Conservation (phyloP, 192 early-diverging fungal species). For the Dispira simplex region DNA sequence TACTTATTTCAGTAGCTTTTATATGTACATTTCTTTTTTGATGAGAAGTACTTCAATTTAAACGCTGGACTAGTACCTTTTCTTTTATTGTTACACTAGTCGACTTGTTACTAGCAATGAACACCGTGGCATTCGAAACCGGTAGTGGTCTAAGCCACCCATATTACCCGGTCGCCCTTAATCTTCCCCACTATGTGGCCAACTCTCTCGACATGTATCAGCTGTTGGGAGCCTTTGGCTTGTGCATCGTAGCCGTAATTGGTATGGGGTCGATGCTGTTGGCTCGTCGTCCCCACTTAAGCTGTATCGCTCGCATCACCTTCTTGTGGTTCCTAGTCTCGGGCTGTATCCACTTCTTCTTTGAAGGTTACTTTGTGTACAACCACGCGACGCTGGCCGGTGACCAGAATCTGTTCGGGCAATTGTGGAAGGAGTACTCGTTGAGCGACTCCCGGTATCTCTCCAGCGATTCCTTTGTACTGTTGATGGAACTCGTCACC, state of each 20-base stretch:
- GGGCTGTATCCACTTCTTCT: constrained; percentile 61
- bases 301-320: constrained; percentile 27
- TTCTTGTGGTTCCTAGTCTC: constrained; percentile 77
- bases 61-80: no score
- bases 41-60: no score
- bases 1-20: no score
- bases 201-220: background rate
- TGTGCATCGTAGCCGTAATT: background rate
- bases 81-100: no score
- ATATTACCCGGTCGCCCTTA: background rate
- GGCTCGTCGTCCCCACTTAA: constrained; percentile 14
- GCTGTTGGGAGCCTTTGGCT: background rate
- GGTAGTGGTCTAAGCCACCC: background rate
- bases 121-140: background rate
- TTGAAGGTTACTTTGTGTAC: constrained; percentile 78
- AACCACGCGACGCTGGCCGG: constrained; percentile 51
- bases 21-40: no score
- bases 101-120: no score
- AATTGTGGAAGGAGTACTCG: constrained; percentile 88
- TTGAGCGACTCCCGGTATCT: constrained; percentile 80
- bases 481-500: constrained; percentile 79
- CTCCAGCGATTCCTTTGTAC: constrained; percentile 62
- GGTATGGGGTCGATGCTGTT: constrained; percentile 14
- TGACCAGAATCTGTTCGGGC: constrained; percentile 42
- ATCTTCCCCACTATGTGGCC: constrained; percentile 3